These are phyloP conservation scores for Neocatenulostroma microsporum DNA, from an alignment of 2,329 filamentous ascomycete species.

Conservation along the genomic window DNA sequence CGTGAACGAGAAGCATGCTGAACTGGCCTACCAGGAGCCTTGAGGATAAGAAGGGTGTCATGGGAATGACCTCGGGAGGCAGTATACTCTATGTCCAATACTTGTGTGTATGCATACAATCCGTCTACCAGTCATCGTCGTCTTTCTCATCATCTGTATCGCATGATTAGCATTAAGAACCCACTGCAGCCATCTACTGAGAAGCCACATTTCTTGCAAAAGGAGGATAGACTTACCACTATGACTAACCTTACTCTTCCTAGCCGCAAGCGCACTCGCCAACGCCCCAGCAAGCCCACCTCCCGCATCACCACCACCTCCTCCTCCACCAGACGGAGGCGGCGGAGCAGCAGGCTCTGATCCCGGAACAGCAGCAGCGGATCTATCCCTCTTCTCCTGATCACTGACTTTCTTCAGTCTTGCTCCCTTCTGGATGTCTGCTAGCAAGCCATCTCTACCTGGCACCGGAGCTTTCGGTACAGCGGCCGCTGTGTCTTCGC, in stretches of 20 bases:
- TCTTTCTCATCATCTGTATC: slow-evolving; percentile 64
- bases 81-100: too few relatives aligned
- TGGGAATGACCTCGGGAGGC: too few relatives aligned
- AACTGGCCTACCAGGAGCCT: too few relatives aligned
- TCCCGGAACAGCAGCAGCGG: slow-evolving; percentile 54
- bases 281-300: slow-evolving; percentile 46
- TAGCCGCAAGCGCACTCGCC: slow-evolving; percentile 73
- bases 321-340: slow-evolving; percentile 46
- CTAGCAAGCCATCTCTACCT: slow-evolving; percentile 55
- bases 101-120: too few relatives aligned
- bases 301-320: slow-evolving; percentile 43
- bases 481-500: slow-evolving; percentile 40
- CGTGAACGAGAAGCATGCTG: too few relatives aligned
- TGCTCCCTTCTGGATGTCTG: slow-evolving; percentile 61
- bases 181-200: neutral
- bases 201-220: too few relatives aligned
- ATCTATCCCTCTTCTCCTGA: slow-evolving; percentile 62
- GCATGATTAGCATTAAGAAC: neutral
- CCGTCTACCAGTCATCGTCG: slow-evolving; percentile 59
- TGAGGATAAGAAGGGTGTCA: too few relatives aligned
- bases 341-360: slow-evolving; percentile 44
- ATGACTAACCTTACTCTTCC: slow-evolving; percentile 89
- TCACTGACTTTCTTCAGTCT: slow-evolving; percentile 67
- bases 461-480: slow-evolving; percentile 42
- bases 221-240: slow-evolving; percentile 63